Conservation (phyloP, 2,329 filamentous ascomycete genomes). For the Malbranchea cinnamomea region DNA sequence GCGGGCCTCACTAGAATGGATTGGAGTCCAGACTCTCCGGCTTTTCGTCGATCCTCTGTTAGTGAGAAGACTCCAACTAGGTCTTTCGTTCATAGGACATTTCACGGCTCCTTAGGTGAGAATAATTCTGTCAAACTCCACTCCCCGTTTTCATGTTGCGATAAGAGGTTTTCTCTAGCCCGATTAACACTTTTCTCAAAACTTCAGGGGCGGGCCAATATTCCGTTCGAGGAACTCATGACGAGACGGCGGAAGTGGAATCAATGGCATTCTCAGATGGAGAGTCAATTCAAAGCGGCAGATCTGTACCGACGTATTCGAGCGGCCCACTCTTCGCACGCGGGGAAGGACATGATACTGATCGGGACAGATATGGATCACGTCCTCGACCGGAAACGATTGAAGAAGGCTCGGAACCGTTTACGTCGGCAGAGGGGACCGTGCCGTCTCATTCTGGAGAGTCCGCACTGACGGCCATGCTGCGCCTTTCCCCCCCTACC, state of each 20-base stretch:
- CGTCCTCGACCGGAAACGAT: conserved; percentile 36
- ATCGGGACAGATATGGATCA: no score
- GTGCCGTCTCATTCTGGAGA: conserved; percentile 21
- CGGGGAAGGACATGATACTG: not conserved
- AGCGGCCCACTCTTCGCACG: conserved; percentile 1
- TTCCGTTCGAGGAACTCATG: conserved; percentile 59
- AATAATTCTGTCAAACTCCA: not conserved
- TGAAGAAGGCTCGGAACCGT: conserved; percentile 45
- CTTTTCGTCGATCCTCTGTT: conserved; percentile 7
- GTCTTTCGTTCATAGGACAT: conserved; percentile 32
- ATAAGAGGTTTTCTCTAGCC: not conserved
- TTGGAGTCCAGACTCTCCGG: not conserved
- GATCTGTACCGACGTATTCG: conserved; percentile 6
- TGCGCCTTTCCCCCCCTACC: conserved; percentile 26
- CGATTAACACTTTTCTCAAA: conserved; percentile 11
- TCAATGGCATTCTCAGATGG: conserved; percentile 59
- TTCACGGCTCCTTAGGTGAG: conserved; percentile 27
- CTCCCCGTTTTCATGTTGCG: not conserved
- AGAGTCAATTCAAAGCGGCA: conserved; percentile 15
- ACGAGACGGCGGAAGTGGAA: conserved; percentile 76
- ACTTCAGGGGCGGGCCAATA: conserved; percentile 54
- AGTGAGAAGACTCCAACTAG: conserved; percentile 28
- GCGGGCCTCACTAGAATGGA: no score
- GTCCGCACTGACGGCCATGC: conserved; percentile 37
- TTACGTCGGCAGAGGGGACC: conserved; percentile 32